Conservation (phyloP, 2,329 filamentous ascomycete genomes). For the Thielaviopsis ethacetica region DNA sequence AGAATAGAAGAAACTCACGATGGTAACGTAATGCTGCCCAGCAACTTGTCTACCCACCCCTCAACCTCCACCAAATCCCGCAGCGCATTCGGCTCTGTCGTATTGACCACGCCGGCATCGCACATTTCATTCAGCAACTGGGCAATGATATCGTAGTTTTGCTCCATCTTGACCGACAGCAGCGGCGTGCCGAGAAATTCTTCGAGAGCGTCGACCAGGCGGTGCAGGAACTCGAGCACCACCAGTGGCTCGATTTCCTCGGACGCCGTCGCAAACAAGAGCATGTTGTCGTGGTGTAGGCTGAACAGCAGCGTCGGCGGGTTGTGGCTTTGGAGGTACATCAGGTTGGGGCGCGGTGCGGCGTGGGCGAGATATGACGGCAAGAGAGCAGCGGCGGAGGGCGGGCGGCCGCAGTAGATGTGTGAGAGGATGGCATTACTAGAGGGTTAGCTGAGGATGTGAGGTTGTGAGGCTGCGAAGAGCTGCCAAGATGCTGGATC, state of each 20-base stretch:
- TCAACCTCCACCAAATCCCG: constrained; percentile 85
- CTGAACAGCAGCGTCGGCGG: constrained; percentile 84
- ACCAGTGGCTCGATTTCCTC: constrained; percentile 78
- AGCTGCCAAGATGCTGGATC: constrained; percentile 14
- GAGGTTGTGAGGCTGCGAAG: too few species aligned
- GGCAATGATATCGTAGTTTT: constrained; percentile 81
- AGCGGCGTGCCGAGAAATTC: constrained; percentile 85
- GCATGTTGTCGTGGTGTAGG: constrained; percentile 68
- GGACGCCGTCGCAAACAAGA: constrained; percentile 74
- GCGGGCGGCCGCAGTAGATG: constrained; percentile 68
- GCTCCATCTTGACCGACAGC: constrained; percentile 71
- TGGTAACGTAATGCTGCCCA: constrained; percentile 75
- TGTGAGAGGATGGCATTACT: constrained; percentile 80
- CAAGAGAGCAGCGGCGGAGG: constrained; percentile 59
- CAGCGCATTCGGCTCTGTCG: constrained; percentile 84
- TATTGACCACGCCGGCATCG: constrained; percentile 75
- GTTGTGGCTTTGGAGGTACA: constrained; percentile 67
- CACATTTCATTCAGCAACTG: constrained; percentile 94
- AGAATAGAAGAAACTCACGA: constrained; percentile 30
- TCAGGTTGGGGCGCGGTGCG: constrained; percentile 63
- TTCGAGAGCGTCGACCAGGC: constrained; percentile 80
- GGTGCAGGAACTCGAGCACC: constrained; percentile 85
- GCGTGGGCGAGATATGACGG: constrained; percentile 77
- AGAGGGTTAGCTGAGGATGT: constrained; percentile 9
- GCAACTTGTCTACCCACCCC: constrained; percentile 71